phyloP scores from a whole-genome alignment of 495 filamentous ascomycete genomes.

The Pyrenula aspistea region DNA sequence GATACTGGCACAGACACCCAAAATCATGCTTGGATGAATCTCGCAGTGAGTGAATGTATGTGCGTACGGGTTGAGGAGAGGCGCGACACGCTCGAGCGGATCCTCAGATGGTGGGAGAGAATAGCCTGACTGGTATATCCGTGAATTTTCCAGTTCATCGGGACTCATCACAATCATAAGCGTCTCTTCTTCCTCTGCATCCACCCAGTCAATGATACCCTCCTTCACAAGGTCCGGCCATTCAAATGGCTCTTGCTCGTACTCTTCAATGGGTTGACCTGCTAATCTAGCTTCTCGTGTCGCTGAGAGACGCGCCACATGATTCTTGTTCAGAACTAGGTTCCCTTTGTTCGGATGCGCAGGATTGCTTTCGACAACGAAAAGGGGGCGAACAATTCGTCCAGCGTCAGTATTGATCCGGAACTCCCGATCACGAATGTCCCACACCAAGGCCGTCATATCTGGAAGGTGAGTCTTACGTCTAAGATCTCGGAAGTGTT shows the following conservation, averaged over 20 bases:
- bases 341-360: conserved; percentile 59
- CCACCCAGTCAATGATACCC: conserved; percentile 86
- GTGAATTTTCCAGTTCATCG: conserved; percentile 71
- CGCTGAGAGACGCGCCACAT: conserved; percentile 35
- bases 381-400: conserved; percentile 83
- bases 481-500: conserved; percentile 63
- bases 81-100: conserved; percentile 72
- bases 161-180: conserved; percentile 99
- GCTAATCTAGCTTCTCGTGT: conserved; percentile 45
- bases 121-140: conserved; percentile 55
- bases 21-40: conserved; percentile 97
- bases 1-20: conserved; percentile 95
- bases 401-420: conserved; percentile 97
- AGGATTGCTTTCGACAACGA: conserved; percentile 71
- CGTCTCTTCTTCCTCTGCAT: conserved; percentile 96
- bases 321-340: conserved; percentile 71
- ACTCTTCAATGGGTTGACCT: conserved; percentile 27
- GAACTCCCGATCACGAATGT: conserved; percentile 94
- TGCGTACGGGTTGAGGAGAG: conserved; percentile 65
- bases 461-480: conserved; percentile 65
- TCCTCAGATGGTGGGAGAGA: conserved; percentile 48
- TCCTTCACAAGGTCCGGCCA: conserved; percentile 74
- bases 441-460: conserved; percentile 85
- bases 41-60: conserved; percentile 96
- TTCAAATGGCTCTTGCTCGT: conserved; percentile 57